Percentiles rank a stretch among this genome's conserved stretches.
Conservation (phyloP, 208 protist genomes). For the Leishmania lainsoni region DNA sequence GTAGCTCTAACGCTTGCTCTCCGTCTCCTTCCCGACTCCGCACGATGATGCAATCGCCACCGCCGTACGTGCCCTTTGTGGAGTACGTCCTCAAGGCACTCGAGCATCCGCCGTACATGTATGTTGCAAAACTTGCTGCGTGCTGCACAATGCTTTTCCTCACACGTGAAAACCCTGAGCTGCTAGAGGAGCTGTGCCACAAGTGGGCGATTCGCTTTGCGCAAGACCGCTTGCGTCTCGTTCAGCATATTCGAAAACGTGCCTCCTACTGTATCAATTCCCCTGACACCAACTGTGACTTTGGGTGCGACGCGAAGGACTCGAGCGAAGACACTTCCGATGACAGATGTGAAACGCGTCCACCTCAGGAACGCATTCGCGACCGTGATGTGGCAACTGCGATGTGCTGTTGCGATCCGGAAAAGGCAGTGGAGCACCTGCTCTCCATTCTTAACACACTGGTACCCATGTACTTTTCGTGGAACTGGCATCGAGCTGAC, state of each 20-base stretch:
- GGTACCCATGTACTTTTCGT: constrained; percentile 87
- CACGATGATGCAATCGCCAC: constrained; percentile 44
- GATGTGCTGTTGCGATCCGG: constrained; percentile 42
- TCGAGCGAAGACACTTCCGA: constrained; percentile 8
- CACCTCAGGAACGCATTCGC: not conserved
- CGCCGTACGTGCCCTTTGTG: constrained; percentile 70
- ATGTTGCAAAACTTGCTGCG: constrained; percentile 77
- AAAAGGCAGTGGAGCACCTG: constrained; percentile 74
- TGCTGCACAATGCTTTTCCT: constrained; percentile 86
- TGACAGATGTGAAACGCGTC: not conserved
- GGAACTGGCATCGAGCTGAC: constrained; percentile 84
- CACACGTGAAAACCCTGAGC: constrained; percentile 67
- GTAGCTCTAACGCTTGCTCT: not conserved
- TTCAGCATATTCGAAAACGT: constrained; percentile 43
- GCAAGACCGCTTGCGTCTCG: constrained; percentile 54
- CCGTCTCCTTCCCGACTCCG: not conserved
- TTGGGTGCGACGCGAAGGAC: constrained; percentile 5
- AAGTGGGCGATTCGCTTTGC: constrained; percentile 83
- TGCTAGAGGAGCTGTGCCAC: constrained; percentile 59
- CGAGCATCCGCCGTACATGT: constrained; percentile 84
- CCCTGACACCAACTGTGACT: not conserved
- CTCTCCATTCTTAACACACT: constrained; percentile 79
- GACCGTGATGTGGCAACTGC: constrained; percentile 10
- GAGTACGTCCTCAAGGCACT: constrained; percentile 82
- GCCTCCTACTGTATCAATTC: constrained; percentile 33